A percentile compares a stretch with the other conserved stretches of the same genome.
phyloP scores from a whole-genome alignment of 1,139 yeast genomes.

The Protomyces gravidus region DNA sequence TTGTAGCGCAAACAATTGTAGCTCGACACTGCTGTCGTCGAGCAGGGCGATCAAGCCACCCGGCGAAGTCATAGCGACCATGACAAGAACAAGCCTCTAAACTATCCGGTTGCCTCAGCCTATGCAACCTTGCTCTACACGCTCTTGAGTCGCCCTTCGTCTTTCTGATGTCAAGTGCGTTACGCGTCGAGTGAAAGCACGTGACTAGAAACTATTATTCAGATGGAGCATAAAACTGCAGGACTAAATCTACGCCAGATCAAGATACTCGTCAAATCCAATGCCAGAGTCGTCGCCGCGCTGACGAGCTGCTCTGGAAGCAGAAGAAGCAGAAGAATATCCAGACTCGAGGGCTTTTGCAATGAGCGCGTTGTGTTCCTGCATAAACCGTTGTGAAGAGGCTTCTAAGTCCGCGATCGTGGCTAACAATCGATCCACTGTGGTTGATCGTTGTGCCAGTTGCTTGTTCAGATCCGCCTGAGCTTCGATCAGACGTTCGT shows the following conservation, averaged over 20 bases:
- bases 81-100: too few species aligned
- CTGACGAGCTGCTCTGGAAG: background rate
- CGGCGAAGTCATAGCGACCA: constrained; percentile 5
- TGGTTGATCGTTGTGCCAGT: too few species aligned
- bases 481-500: background rate
- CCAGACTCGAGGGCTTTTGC: background rate
- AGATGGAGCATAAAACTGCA: background rate
- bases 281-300: background rate
- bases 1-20: constrained; percentile 79
- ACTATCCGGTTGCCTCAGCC: too few species aligned
- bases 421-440: background rate
- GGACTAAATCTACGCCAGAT: background rate
- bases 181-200: background rate
- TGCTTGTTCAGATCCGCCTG: background rate
- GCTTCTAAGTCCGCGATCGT: background rate
- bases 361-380: background rate
- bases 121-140: too few species aligned
- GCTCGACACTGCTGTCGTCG: constrained; percentile 69
- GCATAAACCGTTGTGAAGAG: background rate
- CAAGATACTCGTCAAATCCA: background rate
- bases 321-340: background rate
- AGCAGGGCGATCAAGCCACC: constrained; percentile 66
- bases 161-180: background rate
- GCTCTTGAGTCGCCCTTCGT: too few species aligned
- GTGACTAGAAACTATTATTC: background rate